Conservation (phyloP, 2,329 filamentous ascomycete species). For the Hymenoscyphus repandus region DNA sequence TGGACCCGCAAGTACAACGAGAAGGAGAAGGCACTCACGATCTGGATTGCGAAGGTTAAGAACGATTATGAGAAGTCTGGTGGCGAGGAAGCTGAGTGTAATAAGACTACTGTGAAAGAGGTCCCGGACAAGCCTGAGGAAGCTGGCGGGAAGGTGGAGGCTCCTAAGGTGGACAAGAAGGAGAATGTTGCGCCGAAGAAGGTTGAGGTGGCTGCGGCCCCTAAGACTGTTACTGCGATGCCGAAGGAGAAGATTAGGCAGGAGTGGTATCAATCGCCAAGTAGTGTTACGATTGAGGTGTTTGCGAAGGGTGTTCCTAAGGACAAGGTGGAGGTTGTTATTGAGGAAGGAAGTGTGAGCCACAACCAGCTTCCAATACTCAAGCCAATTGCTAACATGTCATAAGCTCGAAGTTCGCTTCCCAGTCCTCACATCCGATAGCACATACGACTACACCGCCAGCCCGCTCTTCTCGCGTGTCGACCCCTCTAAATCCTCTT, state of each 20-base stretch:
- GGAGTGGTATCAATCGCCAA: conserved; percentile 63
- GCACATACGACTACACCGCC: conserved; percentile 55
- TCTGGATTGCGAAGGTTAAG: conserved; percentile 54
- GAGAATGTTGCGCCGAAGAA: background rate
- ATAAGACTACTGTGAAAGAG: conserved; percentile 43
- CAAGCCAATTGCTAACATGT: too few species aligned
- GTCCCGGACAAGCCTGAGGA: conserved; percentile 42
- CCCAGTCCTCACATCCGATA: conserved; percentile 42
- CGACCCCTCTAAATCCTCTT: conserved; percentile 54
- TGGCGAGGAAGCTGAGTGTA: conserved; percentile 43
- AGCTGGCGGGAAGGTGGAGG: conserved; percentile 11
- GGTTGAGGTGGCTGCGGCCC: background rate
- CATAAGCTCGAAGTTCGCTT: conserved; percentile 56
- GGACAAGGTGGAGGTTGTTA: conserved; percentile 47
- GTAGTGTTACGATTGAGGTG: conserved; percentile 58
- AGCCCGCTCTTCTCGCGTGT: conserved; percentile 64
- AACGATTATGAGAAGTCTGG: conserved; percentile 44
- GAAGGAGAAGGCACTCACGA: conserved; percentile 46
- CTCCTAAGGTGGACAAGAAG: conserved; percentile 2
- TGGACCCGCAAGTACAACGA: conserved; percentile 48
- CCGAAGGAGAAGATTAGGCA: conserved; percentile 56
- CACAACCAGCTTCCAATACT: too few species aligned
- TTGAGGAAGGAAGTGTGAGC: conserved; percentile 22
- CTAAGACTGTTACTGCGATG: conserved; percentile 29
- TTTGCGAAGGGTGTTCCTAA: conserved; percentile 59